Base-by-base conservation (phyloP, 768 basidiomycete genomes). In the Vishniacozyma victoriae region DNA sequence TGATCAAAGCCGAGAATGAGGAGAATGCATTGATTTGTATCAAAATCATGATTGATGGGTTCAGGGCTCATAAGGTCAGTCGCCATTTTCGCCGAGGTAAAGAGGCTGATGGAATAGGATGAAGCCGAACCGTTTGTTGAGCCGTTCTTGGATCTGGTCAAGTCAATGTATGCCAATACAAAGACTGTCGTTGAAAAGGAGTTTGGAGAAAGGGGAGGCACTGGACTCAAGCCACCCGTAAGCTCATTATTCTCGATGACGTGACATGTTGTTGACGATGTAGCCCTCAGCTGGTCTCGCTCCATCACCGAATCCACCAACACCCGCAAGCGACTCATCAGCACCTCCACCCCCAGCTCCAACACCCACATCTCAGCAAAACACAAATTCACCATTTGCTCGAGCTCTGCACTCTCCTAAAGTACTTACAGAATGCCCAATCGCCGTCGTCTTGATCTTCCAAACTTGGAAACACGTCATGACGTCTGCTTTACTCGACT, bases 1-100 rank as follows among this genome's bases (percentile, higher is more conserved):
- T 90, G 44, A 77, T 97, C 24, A 83, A 85, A 20, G 76, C 80
- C 57, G 95, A 99, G 75, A 96, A 95, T 68, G 95, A 99, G 73
- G 95, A 99, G 69, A 92, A 91, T 64, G 95, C 87, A 2, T 78
- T 85, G 25, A 78, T 83, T 2, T 86, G 85, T 46, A 88, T 91
- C 78, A 97, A 96, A 74, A 85, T 83, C 47, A 78, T 95, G 63
- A 84, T 89, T 50, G 93, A 99, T 73, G 77, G 91, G 18, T 80
- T 87, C 62, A 82, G 93, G 41, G 80, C 78, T 42, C 87, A 85
- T 68, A 80, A 85, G 60, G 63, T 59, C 27, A 39, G 59, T 52
- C 15, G 5, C 18, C 5, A 22, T 25, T 35, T 9, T 33, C 29
- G n/a, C n/a, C n/a, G 29, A 33, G n/a, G 9, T n/a, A 9, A n/a